phyloP scores from a whole-genome alignment of 306 rosid genomes.

The Alnus glutinosa region DNA sequence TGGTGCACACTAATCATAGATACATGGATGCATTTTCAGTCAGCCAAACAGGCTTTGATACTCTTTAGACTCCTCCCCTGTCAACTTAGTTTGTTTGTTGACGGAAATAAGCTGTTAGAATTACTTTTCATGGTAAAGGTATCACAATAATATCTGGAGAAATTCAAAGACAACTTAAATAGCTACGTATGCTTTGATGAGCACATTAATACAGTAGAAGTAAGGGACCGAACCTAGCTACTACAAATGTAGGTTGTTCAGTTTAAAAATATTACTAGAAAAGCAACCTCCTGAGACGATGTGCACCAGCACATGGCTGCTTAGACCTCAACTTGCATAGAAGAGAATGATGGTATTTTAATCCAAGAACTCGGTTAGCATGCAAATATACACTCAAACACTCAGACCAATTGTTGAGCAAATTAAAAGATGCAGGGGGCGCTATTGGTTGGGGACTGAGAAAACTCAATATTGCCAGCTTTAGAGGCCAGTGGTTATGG shows the following conservation, averaged over 20 bases:
- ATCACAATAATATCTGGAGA: too few relatives aligned
- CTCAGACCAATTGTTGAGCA: background rate
- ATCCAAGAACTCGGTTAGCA: background rate
- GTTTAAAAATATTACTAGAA: background rate
- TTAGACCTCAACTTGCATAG: background rate
- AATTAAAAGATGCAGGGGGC: background rate
- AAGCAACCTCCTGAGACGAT: background rate
- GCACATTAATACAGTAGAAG: background rate
- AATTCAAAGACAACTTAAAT: background rate
- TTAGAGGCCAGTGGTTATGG: background rate
- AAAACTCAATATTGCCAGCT: background rate
- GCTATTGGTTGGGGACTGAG: background rate
- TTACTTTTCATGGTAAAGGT: background rate
- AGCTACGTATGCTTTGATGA: background rate
- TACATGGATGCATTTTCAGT: background rate
- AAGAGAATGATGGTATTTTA: background rate
- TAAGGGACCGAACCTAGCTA: background rate
- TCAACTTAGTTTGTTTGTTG: background rate
- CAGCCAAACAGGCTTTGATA: background rate
- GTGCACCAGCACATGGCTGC: background rate
- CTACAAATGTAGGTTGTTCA: background rate
- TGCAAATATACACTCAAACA: background rate
- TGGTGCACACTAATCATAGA: background rate
- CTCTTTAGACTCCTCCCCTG: background rate
- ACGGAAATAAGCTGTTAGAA: background rate